phyloP scores from a whole-genome alignment of 2,329 filamentous ascomycete species.

The Talaromyces sp. region DNA sequence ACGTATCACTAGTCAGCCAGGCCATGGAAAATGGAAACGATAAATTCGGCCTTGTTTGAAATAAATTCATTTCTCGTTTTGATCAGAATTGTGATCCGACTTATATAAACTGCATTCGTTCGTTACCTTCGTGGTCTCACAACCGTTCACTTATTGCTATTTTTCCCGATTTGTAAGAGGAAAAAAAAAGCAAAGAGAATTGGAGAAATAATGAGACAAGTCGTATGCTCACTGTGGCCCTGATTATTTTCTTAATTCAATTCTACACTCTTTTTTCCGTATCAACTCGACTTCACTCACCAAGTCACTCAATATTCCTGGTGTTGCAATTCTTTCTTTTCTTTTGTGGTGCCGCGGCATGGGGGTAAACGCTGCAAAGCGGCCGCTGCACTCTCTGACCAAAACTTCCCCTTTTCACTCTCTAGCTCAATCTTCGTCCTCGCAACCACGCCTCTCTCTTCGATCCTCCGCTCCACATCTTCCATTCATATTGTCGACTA shows the following conservation, averaged over 20 bases:
- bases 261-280: background rate
- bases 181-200: background rate
- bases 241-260: background rate
- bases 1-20: background rate
- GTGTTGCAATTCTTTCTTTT: background rate
- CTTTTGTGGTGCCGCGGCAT: conserved; percentile 10
- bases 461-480: conserved; percentile 3
- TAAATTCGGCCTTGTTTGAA: background rate
- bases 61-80: background rate
- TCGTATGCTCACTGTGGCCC: background rate
- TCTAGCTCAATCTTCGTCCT: background rate
- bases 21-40: background rate
- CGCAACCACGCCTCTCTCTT: conserved; percentile 2
- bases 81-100: background rate
- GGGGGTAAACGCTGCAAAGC: conserved; percentile 9
- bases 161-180: background rate
- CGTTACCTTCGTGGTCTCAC: background rate
- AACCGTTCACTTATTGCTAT: too few species aligned
- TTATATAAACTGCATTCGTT: background rate
- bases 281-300: background rate
- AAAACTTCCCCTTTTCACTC: conserved; percentile 3
- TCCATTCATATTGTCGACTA: background rate
- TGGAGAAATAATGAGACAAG: background rate
- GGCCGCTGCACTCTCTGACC: background rate
- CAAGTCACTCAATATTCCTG: background rate